These are phyloP conservation scores for Ascochyta viciae-villosae DNA, from an alignment of 2,329 filamentous ascomycete genomes.

Conservation along the genomic window DNA sequence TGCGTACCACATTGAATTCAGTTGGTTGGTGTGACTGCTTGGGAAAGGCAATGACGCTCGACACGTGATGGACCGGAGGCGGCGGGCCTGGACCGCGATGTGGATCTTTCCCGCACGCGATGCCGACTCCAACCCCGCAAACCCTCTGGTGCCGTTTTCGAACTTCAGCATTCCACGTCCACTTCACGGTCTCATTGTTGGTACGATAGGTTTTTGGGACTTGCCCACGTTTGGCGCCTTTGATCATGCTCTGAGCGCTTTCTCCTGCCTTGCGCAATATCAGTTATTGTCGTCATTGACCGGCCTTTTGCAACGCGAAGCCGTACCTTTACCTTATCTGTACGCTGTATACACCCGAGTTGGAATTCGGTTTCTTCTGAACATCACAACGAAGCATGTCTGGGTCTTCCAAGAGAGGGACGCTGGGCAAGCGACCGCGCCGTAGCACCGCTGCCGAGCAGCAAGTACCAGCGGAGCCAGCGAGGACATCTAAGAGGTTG, in stretches of 20 bases:
- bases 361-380: background rate
- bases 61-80: background rate
- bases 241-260: background rate
- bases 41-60: no score
- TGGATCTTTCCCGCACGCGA: conserved; percentile 5
- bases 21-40: background rate
- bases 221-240: background rate
- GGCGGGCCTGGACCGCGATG: background rate
- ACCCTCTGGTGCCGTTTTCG: background rate
- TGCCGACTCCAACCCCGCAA: conserved; percentile 23
- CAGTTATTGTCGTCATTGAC: conserved; percentile 1
- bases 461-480: conserved; percentile 7
- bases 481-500: conserved; percentile 15
- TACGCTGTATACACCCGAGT: background rate
- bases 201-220: conserved; percentile 5
- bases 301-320: background rate
- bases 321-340: background rate
- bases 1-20: background rate
- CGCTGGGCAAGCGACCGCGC: conserved; percentile 18
- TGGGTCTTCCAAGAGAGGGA: background rate
- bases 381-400: conserved; percentile 8
- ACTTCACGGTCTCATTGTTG: conserved; percentile 8
- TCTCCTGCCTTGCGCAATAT: background rate
- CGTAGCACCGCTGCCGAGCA: conserved; percentile 1
- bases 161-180: conserved; percentile 1